These are phyloP conservation scores for Acer campestre DNA, from an alignment of 345 rosid genomes.

Conservation along the genomic window DNA sequence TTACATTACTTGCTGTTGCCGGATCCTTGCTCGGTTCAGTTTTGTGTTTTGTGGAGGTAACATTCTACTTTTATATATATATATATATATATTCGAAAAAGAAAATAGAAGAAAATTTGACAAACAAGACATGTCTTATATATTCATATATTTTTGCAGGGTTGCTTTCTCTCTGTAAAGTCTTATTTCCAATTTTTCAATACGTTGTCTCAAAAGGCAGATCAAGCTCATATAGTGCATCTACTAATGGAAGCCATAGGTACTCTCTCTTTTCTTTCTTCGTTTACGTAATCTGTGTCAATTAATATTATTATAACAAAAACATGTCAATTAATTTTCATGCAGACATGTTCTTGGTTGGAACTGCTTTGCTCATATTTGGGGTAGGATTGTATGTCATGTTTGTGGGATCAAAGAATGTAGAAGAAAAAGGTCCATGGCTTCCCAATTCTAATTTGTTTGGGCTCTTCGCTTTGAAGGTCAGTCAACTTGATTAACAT, in stretches of 20 bases:
- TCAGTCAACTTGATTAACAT: constrained; percentile 1
- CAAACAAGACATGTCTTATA: background rate
- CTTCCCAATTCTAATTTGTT: constrained; percentile 49
- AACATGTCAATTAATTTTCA: background rate
- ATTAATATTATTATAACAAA: background rate
- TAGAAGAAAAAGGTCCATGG: constrained; percentile 17
- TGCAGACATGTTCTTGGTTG: constrained; percentile 72
- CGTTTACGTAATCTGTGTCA: background rate
- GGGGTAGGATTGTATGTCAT: constrained; percentile 61
- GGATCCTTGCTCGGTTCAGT: constrained; percentile 72
- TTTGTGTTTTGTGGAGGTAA: constrained; percentile 74
- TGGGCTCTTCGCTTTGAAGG: constrained; percentile 56
- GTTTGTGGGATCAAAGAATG: constrained; percentile 57
- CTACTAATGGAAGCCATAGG: constrained; percentile 68
- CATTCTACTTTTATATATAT: background rate
- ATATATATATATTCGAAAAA: background rate
- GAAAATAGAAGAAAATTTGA: background rate
- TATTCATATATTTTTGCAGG: constrained; percentile 38
- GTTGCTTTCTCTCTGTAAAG: constrained; percentile 46
- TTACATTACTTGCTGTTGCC: constrained; percentile 61
- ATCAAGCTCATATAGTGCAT: constrained; percentile 46
- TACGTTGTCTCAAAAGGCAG: constrained; percentile 32
- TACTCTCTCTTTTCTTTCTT: constrained; percentile 14
- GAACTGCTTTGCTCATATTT: constrained; percentile 62
- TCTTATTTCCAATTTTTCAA: constrained; percentile 53